Evolutionary conservation across 1,284 basidiomycete species (phyloP), one percentile per base, ranked within the genome.

Genomic region (Cutaneotrichosporon dermatis): DNA sequence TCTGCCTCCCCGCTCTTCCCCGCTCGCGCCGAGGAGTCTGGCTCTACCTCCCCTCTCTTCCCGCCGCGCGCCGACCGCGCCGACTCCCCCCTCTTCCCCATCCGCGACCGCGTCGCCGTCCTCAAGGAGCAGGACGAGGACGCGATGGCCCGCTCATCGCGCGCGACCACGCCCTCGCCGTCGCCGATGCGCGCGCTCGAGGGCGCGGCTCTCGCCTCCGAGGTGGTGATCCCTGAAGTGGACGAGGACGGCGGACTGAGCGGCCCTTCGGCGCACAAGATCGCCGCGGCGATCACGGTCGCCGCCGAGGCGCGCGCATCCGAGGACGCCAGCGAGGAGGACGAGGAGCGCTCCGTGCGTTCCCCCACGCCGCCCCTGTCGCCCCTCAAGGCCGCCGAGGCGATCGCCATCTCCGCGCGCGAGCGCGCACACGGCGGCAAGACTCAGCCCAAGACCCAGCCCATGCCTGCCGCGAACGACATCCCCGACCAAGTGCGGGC

Each of bases 401-500:
- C 37, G 2, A 15, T 46, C 25, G 44, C 25, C 16, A 46, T 46
- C 44, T 13, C 5, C 15, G 44, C 44, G 6, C 44, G 44, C 25
- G 44, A 46, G 25, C 44, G 44, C 11, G 44, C 3, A 35, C n/a
- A 5, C 42, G n/a, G 42, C 43, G 2, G 44, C 37, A 43, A 25
- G 25, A 25, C 25, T 25, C 25, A 25, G 25, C 25, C 25, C 25
- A 25, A 25, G 25, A 25, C 25, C 39, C 39, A 48, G 25, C 15
- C 11, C 13, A 34, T 46, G 3, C 13, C 25, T 4, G 7, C 34
- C 39, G 55, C 25, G 41, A 33, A 9, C n/a, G 50, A 42, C 13
- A 35, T 72, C 8, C 69, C 73, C 2, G 62, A 65, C 9, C 64
- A 57, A 4, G 39, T 74, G 9, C 45, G 63, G 6, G 15, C 56